These are phyloP conservation scores for Oenanthe javanica DNA, from an alignment of 140 eudicot species.

Conservation along the genomic window DNA sequence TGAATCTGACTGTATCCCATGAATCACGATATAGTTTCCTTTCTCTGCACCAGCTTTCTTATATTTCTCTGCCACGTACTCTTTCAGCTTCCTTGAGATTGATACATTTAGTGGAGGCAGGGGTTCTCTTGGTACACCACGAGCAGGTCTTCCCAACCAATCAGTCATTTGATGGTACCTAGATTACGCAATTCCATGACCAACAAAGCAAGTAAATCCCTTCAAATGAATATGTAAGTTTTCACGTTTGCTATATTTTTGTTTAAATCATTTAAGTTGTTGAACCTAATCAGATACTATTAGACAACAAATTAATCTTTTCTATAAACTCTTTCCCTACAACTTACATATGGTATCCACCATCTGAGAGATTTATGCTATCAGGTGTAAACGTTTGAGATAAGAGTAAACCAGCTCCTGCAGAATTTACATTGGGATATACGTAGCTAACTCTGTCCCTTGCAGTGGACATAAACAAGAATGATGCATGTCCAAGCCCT, in stretches of 20 bases:
- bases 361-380: conserved; percentile 58
- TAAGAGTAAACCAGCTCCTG: conserved; percentile 90
- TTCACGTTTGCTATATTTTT: neutral
- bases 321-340: neutral
- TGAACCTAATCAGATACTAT: conserved; percentile 3
- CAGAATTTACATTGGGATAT: conserved; percentile 86
- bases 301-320: neutral
- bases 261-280: neutral
- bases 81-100: conserved; percentile 76
- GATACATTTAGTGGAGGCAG: conserved; percentile 80
- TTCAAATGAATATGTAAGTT: neutral
- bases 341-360: conserved; percentile 78
- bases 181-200: neutral
- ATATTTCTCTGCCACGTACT: conserved; percentile 64
- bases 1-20: conserved; percentile 82
- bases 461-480: conserved; percentile 86
- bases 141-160: conserved; percentile 76
- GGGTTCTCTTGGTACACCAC: conserved; percentile 59
- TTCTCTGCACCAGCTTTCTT: conserved; percentile 63
- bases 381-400: conserved; percentile 73
- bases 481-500: conserved; percentile 82
- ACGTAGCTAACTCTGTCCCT: conserved; percentile 70
- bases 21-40: conserved; percentile 81
- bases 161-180: conserved; percentile 91
- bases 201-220: neutral